Percentiles rank a stretch among this genome's conserved stretches.
These are phyloP conservation scores for fission yeast (Schizosaccharomyces pombe) DNA, from an alignment of 805 yeast species.

Conservation along the genomic window DNA sequence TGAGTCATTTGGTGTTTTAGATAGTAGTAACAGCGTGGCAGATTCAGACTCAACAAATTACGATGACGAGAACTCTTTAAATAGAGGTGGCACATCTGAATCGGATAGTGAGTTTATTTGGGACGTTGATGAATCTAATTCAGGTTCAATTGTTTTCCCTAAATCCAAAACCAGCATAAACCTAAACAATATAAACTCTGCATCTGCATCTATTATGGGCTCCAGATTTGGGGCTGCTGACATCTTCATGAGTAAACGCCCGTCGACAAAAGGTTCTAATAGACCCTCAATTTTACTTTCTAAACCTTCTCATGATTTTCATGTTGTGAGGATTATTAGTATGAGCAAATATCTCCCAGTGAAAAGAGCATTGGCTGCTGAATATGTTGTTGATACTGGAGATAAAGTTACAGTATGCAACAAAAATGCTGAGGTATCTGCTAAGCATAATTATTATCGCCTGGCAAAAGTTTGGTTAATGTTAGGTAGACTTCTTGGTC, in stretches of 20 bases:
- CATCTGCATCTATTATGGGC: not conserved
- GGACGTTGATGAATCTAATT: not conserved
- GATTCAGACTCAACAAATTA: not conserved
- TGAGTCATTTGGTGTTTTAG: not conserved
- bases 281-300: not conserved
- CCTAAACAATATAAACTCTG: not conserved
- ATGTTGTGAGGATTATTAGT: slow-evolving; percentile 38
- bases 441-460: slow-evolving; percentile 32
- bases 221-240: not conserved
- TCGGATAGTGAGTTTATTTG: not conserved
- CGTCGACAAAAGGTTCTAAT: not conserved
- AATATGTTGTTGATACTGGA: slow-evolving; percentile 29
- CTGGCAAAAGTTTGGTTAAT: slow-evolving; percentile 53
- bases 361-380: slow-evolving; percentile 30
- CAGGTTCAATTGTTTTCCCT: not conserved
- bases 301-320: slow-evolving; percentile 11
- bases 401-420: slow-evolving; percentile 24
- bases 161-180: not conserved
- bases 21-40: not conserved
- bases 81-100: not conserved
- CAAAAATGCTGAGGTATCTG: slow-evolving; percentile 51
- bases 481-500: slow-evolving; percentile 12
- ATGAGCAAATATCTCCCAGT: slow-evolving; percentile 44
- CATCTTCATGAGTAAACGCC: not conserved
- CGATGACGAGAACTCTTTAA: not conserved